Evolutionary conservation across 495 filamentous ascomycete species (phyloP), one percentile per base, ranked within the genome.

Genomic region (Talaromyces liani): DNA sequence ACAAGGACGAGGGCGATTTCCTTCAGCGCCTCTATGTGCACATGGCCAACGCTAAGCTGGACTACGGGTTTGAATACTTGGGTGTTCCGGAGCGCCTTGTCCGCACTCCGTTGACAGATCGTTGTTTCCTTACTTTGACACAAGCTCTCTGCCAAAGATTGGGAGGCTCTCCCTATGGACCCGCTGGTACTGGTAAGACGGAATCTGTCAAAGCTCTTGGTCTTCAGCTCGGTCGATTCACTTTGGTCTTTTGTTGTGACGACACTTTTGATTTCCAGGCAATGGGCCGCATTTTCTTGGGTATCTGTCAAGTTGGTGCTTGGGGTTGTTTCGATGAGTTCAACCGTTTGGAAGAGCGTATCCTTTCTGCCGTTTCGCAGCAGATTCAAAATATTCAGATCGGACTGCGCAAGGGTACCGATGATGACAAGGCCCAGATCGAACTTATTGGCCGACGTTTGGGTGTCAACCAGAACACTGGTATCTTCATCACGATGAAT

Each of bases 261-360:
- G 94, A 98, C 73, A 98, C 93, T 0, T 99, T 99, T 69, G 94
- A 99, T 76, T 98, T 97, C 80, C 94, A 99, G 71, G 94, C 94
- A 36, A 99, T 99, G 94, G 94, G 94, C 5, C 90, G 94, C 65
- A 99, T 99, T 69, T 98, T 99, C 82, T 85, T 99, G 33, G 94
- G 94, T 82, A 97, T 99, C 65, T 99, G 95, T 72, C 95, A 98
- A 73, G 94, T 99, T 64, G 94, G 94, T 70, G 94, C 94, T 14
- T 99, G 94, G 94, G 94, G 94, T 72, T 99, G 94, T 76, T 99
- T 99, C 72, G 94, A 99, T 71, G 94, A 99, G 76, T 99, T 99
- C 81, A 99, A 99, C 73, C 88, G 94, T 81, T 77, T 99, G 16
- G 94, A 99, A 67, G 94, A 99, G 77, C 85, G 93, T 61, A 99